Evolutionary conservation across 2,329 filamentous ascomycete species (phyloP).

Genomic region (Claviceps pusilla): DNA sequence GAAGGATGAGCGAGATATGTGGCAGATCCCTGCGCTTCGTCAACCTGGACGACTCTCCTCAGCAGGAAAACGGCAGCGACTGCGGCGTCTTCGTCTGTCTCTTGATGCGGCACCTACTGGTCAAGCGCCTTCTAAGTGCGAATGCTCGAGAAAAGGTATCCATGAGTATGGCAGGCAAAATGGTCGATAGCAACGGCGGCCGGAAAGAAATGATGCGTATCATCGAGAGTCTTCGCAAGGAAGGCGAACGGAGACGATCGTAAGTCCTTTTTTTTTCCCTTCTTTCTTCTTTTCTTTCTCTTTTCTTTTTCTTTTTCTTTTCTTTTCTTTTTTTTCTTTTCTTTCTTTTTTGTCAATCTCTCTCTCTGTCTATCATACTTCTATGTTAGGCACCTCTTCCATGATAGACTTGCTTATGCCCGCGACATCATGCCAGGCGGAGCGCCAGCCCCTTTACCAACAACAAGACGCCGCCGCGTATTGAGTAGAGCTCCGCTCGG

Average conservation of each 20-base stretch:
- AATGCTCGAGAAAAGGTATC: conserved; percentile 74
- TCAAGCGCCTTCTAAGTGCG: conserved; percentile 66
- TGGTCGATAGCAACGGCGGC: conserved; percentile 64
- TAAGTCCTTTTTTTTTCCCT: conserved; percentile 30
- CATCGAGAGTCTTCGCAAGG: conserved; percentile 73
- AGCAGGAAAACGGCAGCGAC: conserved; percentile 84
- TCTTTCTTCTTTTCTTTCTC: conserved; percentile 10
- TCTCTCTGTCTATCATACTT: neutral
- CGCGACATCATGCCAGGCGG: conserved; percentile 12
- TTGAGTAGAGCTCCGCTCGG: conserved; percentile 25
- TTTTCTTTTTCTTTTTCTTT: neutral
- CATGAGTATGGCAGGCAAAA: conserved; percentile 81
- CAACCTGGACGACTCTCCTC: conserved; percentile 69
- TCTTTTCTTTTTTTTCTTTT: too few relatives aligned
- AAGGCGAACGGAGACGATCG: conserved; percentile 73
- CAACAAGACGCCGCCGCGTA: conserved; percentile 27
- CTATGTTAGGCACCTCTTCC: too few relatives aligned
- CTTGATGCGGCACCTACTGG: conserved; percentile 82
- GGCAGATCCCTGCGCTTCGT: conserved; percentile 56
- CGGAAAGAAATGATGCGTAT: conserved; percentile 84
- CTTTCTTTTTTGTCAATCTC: too few relatives aligned
- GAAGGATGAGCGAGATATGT: conserved; percentile 56
- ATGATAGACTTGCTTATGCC: neutral
- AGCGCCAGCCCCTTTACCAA: conserved; percentile 23
- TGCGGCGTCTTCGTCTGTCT: conserved; percentile 95